Evolutionary conservation across 345 rosid species (phyloP).

Genomic region (Erodium maritimum): DNA sequence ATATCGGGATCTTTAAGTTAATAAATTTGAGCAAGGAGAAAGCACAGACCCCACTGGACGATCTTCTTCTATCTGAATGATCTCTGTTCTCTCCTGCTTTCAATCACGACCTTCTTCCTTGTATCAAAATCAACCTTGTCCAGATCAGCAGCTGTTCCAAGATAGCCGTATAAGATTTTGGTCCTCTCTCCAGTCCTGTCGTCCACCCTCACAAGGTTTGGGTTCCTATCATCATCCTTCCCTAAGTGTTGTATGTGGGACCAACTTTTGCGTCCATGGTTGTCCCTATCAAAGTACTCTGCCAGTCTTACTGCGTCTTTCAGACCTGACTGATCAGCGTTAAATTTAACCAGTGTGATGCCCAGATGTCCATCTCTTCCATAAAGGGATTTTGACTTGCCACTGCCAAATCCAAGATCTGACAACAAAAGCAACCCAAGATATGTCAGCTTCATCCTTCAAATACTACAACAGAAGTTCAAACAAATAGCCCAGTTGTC

Average conservation of each 20-base stretch:
- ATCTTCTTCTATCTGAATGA: constrained; percentile 31
- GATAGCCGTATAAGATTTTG: constrained; percentile 75
- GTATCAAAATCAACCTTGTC: constrained; percentile 72
- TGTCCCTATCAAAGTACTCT: constrained; percentile 70
- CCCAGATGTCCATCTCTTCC: constrained; percentile 95
- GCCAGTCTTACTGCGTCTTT: constrained; percentile 65
- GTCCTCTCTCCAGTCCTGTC: constrained; percentile 56
- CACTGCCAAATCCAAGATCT: constrained; percentile 73
- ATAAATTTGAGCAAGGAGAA: too few relatives aligned
- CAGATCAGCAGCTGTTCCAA: constrained; percentile 64
- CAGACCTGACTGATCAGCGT: constrained; percentile 57
- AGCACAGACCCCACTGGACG: too few relatives aligned
- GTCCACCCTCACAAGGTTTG: constrained; percentile 56
- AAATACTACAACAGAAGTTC: neutral
- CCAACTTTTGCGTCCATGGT: constrained; percentile 76
- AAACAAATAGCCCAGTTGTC: neutral
- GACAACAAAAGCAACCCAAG: constrained; percentile 20
- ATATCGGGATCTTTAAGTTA: too few relatives aligned
- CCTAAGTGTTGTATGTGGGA: constrained; percentile 42
- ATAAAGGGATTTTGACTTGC: constrained; percentile 80
- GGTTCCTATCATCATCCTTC: constrained; percentile 69
- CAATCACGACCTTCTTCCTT: constrained; percentile 58
- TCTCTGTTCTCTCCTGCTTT: constrained; percentile 50
- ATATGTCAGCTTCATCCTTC: neutral
- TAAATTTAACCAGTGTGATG: constrained; percentile 56